Conservation (phyloP, 139 green algal genomes). For the Ulvella scutata region DNA sequence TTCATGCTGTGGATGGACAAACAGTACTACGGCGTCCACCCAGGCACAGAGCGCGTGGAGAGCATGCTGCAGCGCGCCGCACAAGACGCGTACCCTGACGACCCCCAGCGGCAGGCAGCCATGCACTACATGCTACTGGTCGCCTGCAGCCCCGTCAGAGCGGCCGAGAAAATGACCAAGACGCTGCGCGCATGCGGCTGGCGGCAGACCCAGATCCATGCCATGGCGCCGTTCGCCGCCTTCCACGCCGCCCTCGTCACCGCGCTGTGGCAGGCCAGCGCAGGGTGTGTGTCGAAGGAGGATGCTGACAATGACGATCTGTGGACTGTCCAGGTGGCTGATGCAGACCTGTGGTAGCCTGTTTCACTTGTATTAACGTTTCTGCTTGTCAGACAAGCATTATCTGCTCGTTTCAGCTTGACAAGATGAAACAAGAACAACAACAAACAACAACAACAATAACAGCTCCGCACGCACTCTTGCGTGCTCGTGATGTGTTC, state of each 20-base stretch:
- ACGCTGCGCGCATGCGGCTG: neutral
- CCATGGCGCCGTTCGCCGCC: neutral
- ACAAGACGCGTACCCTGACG: neutral
- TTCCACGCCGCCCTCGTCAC: neutral
- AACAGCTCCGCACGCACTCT: too few species aligned
- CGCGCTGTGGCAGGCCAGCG: constrained; percentile 1
- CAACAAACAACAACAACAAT: too few species aligned
- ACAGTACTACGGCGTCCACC: neutral
- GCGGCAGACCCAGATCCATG: neutral
- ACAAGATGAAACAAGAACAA: too few species aligned
- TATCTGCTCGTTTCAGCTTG: too few species aligned
- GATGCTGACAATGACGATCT: neutral
- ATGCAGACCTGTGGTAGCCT: neutral
- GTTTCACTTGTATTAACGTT: too few species aligned
- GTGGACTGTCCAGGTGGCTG: neutral
- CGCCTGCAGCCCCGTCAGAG: neutral
- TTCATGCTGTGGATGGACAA: neutral
- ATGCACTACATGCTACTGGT: constrained; percentile 1
- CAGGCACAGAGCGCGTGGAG: neutral
- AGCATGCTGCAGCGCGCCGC: neutral
- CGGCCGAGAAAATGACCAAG: neutral
- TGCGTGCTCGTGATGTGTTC: too few species aligned
- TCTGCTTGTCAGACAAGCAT: too few species aligned
- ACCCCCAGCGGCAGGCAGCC: neutral
- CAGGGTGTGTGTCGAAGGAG: neutral